phyloP scores from a whole-genome alignment of 352 stramenopile genomes.

The Blastocystis hominis region DNA sequence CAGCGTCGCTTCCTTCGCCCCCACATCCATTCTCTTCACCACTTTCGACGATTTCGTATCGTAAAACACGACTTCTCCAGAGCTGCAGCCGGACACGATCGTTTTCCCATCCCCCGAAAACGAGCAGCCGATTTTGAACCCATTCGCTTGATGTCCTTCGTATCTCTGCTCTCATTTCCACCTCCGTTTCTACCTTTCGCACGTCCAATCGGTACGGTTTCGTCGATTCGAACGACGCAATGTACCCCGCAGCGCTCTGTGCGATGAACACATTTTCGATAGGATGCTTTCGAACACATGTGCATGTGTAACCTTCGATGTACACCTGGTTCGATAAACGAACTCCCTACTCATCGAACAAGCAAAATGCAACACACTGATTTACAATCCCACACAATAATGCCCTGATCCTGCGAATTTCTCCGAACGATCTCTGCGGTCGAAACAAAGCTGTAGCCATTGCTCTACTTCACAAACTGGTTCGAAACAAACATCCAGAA shows the following conservation, averaged over 20 bases:
- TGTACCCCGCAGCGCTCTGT: slow-evolving; percentile 16
- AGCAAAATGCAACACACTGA: not conserved
- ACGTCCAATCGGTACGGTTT: slow-evolving; percentile 26
- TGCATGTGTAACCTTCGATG: slow-evolving; percentile 8
- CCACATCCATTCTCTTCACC: not conserved
- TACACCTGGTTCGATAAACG: slow-evolving; percentile 37
- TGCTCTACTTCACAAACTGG: not conserved
- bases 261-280: slow-evolving; percentile 10
- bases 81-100: not conserved
- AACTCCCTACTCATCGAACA: not conserved
- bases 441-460: slow-evolving; percentile 4
- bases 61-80: slow-evolving; percentile 1
- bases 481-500: slow-evolving; percentile 13
- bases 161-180: not conserved
- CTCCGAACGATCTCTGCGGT: slow-evolving; percentile 6
- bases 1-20: not conserved
- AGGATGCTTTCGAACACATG: slow-evolving; percentile 26
- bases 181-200: not conserved
- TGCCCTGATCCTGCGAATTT: slow-evolving; percentile 18
- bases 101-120: slow-evolving; percentile 17
- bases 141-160: not conserved
- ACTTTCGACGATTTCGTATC: not conserved
- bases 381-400: slow-evolving; percentile 38
- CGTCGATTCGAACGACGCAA: slow-evolving; percentile 28
- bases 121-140: slow-evolving; percentile 9